A percentile compares a stretch with the other conserved stretches of the same genome.
These are phyloP conservation scores for Schizophyllum amplum DNA, from an alignment of 1,284 basidiomycete genomes.

Conservation along the genomic window DNA sequence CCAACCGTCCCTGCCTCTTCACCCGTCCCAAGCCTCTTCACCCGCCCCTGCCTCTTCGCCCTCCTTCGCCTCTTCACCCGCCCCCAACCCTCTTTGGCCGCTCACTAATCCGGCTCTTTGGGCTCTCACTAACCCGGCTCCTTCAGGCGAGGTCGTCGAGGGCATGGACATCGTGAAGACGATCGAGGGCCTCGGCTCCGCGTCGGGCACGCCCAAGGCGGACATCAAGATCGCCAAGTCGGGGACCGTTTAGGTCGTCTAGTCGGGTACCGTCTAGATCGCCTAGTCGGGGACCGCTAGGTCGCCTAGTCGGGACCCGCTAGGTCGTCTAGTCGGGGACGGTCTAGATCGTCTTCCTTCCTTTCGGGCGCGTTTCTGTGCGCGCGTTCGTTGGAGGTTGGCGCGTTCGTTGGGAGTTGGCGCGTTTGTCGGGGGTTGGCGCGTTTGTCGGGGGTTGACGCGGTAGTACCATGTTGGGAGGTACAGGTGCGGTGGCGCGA, in stretches of 20 bases:
- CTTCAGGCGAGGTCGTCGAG: slow-evolving; percentile 53
- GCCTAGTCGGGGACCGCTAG: slow-evolving; percentile 48
- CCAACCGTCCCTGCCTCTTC: too few relatives aligned
- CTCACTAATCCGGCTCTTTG: not conserved
- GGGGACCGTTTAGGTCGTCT: slow-evolving; percentile 31
- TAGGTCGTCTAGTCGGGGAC: slow-evolving; percentile 60
- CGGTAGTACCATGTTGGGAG: not conserved
- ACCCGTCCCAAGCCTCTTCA: too few relatives aligned
- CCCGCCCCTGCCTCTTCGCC: too few relatives aligned
- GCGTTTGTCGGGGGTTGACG: too few relatives aligned
- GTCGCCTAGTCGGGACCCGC: too few relatives aligned
- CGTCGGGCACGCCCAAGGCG: slow-evolving; percentile 42
- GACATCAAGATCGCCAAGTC: slow-evolving; percentile 58
- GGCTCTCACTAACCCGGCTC: too few relatives aligned
- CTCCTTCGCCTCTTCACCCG: not conserved
- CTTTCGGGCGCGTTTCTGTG: too few relatives aligned
- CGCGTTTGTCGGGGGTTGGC: not conserved
- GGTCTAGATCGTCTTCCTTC: slow-evolving; percentile 14
- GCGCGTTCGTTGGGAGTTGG: not conserved
- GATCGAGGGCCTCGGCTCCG: slow-evolving; percentile 62
- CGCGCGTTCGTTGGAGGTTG: not conserved
- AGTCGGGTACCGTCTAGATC: slow-evolving; percentile 63
- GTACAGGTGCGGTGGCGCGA: not conserved
- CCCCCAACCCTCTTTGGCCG: not conserved
- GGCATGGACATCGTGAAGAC: slow-evolving; percentile 72